A percentile compares a stretch with the other conserved stretches of the same genome.
These are phyloP conservation scores for Stemphylium beticola DNA, from an alignment of 2,329 filamentous ascomycete genomes.

Conservation along the genomic window DNA sequence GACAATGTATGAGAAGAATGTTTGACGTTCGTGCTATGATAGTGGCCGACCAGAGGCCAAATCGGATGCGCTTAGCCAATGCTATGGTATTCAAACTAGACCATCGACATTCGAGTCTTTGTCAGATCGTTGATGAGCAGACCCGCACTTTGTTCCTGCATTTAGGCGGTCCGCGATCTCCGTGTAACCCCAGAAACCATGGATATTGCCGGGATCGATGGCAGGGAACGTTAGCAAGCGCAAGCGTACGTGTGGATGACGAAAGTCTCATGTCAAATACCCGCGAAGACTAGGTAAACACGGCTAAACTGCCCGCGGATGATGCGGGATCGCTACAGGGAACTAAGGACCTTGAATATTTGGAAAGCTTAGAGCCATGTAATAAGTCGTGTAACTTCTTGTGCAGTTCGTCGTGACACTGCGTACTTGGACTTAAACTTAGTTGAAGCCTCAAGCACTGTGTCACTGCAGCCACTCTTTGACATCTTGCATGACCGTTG, in stretches of 20 bases:
- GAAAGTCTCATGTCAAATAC: background rate
- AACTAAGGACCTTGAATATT: background rate
- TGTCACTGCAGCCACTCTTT: background rate
- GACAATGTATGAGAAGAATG: too few species aligned
- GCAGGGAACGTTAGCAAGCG: background rate
- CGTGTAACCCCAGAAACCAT: background rate
- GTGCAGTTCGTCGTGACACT: background rate
- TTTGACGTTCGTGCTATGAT: too few species aligned
- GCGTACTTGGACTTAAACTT: background rate
- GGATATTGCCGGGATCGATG: background rate
- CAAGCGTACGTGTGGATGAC: background rate
- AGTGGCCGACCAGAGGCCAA: too few species aligned
- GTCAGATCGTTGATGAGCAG: too few species aligned
- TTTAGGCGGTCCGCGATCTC: background rate
- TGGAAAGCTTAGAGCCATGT: background rate
- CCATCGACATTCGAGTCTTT: background rate
- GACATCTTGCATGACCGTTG: background rate
- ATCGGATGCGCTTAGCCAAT: background rate
- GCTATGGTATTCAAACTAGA: too few species aligned
- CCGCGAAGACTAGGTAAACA: background rate
- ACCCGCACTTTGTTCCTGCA: background rate
- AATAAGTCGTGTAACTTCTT: background rate
- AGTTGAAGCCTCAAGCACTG: background rate
- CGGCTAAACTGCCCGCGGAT: background rate
- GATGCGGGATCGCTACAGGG: background rate